Evolutionary conservation across 176 grass and related monocot species (phyloP).

Genomic region (Oropetium thomaeum): DNA sequence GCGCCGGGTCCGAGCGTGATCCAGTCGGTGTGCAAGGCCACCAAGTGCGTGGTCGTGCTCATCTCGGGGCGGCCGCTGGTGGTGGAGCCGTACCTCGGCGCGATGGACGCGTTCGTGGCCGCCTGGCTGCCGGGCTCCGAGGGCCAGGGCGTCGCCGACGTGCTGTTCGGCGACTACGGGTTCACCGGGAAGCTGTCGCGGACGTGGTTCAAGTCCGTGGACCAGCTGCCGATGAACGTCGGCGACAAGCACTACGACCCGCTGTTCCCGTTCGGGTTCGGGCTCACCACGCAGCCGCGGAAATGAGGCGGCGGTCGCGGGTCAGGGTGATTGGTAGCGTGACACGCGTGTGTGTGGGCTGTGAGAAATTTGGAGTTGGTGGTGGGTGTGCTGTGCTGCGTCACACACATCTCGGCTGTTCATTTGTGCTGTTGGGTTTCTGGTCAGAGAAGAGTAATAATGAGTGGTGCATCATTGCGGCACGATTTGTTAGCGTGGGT

Average conservation of each 20-base stretch:
- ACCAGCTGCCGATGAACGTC: conserved; percentile 92
- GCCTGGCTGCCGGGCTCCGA: conserved; percentile 84
- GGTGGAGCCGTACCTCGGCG: conserved; percentile 66
- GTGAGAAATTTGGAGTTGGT: not conserved
- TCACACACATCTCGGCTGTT: not conserved
- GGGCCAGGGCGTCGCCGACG: conserved; percentile 85
- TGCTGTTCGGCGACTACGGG: conserved; percentile 82
- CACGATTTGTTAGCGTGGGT: not conserved
- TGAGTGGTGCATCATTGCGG: not conserved
- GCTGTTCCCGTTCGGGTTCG: conserved; percentile 74
- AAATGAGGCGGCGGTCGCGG: not conserved
- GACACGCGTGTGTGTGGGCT: not conserved
- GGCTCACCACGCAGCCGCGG: conserved; percentile 49
- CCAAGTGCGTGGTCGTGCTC: conserved; percentile 72
- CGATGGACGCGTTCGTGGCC: conserved; percentile 73
- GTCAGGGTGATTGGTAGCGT: not conserved
- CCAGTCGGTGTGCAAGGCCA: conserved; percentile 50
- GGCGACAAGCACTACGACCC: conserved; percentile 82
- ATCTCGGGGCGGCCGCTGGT: conserved; percentile 80
- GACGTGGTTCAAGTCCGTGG: conserved; percentile 90
- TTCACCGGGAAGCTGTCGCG: conserved; percentile 73
- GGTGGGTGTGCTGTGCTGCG: not conserved
- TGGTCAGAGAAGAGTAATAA: not conserved
- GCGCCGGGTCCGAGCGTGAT: conserved; percentile 59
- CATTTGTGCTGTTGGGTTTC: not conserved